Base-by-base conservation (phyloP, 2,329 filamentous ascomycete species). In the Diaporthe sp. region DNA sequence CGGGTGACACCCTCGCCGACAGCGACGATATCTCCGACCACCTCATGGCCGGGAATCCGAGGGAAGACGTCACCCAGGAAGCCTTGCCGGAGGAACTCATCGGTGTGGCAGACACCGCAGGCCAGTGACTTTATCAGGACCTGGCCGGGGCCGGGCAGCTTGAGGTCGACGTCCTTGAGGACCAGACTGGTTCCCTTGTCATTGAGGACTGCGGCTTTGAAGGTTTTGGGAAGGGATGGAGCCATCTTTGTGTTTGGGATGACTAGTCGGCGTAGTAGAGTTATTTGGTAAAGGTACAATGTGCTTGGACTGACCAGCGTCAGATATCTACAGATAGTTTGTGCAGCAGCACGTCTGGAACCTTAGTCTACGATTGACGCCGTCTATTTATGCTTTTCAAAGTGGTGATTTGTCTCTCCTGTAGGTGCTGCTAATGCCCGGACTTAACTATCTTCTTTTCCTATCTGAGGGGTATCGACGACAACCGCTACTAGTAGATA, bases 71-170 rank as follows among this genome's bases (percentile, higher is more conserved):
- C 86, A 15, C 89, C 90, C 56, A 92, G 83, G 6, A 82, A 78
- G 32, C 90, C 90, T 3, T 79, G 61, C 66, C 87, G 84, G 1
- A 89, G 82, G 70, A 81, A 82, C 27, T 83, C 75, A 78, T 95
- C 93, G 0, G 88, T 89, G 81, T 91, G 92, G 82, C 93, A 95
- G 65, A 96, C 89, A 56, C 93, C 93, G 77, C 91, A 94, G 8
- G 93, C 93, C 12, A 91, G 84, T 3, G 94, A 89, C 81, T 94
- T 94, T 81, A 94, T 87, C 35, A 95, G 88, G 3, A 95, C 84
- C 78, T 94, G 86, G 25, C 88, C 87, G 0, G 85, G 80, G 9
- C 86, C 83, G 1, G 92, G 92, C 44, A 85, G 80, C 74, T 88
- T 85, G 53, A 95, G 85, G 25, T 88, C 85, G 5, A 92, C 79